phyloP scores from a whole-genome alignment of 2,329 filamentous ascomycete species.

The Ciborinia camelliae region DNA sequence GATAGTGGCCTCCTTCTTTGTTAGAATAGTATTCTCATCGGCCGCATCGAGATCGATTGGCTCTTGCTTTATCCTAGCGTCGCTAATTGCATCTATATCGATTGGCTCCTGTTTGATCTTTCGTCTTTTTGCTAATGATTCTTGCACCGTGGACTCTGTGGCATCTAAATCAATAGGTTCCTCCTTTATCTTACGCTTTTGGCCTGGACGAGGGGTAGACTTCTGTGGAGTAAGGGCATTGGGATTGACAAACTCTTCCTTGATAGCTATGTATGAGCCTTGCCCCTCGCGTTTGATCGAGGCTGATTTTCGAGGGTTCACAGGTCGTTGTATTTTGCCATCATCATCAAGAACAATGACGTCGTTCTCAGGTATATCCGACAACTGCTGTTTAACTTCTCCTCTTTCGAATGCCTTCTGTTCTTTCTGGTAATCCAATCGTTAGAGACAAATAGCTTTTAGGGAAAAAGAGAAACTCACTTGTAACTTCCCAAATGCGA shows the following conservation, averaged over 20 bases:
- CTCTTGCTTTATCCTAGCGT: neutral
- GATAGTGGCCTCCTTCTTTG: neutral
- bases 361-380: neutral
- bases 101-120: neutral
- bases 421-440: neutral
- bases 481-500: conserved; percentile 11
- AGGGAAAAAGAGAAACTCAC: neutral
- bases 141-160: neutral
- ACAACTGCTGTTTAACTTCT: neutral
- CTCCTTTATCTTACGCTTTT: neutral
- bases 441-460: neutral
- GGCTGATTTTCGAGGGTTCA: too few species aligned
- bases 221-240: neutral
- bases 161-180: neutral
- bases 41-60: neutral
- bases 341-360: conserved; percentile 1
- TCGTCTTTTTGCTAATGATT: neutral
- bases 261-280: neutral
- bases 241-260: neutral
- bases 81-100: neutral
- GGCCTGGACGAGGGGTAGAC: accelerated
- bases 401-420: neutral
- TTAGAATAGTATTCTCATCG: neutral
- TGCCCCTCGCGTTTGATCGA: neutral
- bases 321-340: neutral